Conservation (phyloP, 1,284 basidiomycete genomes). For the Trichosporon ovoides region DNA sequence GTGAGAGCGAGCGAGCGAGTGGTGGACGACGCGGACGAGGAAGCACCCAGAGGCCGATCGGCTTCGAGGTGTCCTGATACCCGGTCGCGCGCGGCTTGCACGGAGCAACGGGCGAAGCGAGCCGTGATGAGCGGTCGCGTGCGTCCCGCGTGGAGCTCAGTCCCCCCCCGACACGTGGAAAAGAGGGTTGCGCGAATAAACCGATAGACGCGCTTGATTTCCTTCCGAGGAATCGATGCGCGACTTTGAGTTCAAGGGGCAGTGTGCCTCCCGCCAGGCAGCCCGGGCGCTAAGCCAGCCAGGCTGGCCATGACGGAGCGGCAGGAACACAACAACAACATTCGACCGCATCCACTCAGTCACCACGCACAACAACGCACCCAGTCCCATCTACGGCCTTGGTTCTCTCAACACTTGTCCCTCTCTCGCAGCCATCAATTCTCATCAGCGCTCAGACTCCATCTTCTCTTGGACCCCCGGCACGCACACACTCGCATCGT, state of each 20-base stretch:
- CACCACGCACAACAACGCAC: neutral
- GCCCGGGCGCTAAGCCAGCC: too few species aligned
- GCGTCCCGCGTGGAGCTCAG: neutral
- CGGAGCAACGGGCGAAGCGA: too few species aligned
- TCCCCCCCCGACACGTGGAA: neutral
- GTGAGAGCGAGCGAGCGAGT: neutral
- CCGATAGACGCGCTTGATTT: too few species aligned
- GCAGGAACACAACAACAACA: constrained; percentile 7
- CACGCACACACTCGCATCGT: neutral
- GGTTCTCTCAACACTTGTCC: neutral
- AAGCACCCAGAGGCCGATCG: neutral
- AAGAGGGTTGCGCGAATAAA: neutral
- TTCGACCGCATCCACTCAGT: neutral
- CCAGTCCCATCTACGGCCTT: neutral
- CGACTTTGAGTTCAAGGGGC: too few species aligned
- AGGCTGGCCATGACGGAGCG: neutral
- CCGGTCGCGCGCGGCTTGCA: constrained; percentile 1
- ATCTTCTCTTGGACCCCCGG: neutral
- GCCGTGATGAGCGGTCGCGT: neutral
- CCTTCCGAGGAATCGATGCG: too few species aligned
- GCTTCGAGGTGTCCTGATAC: neutral
- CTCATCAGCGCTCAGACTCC: neutral
- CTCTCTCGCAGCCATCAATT: neutral
- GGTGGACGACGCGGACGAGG: constrained; percentile 2
- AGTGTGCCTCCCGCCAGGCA: neutral